A percentile compares a stretch with the other conserved stretches of the same genome.
These are phyloP conservation scores for Aspergillus quadrilineatus DNA, from an alignment of 2,329 filamentous ascomycete genomes.

Conservation along the genomic window DNA sequence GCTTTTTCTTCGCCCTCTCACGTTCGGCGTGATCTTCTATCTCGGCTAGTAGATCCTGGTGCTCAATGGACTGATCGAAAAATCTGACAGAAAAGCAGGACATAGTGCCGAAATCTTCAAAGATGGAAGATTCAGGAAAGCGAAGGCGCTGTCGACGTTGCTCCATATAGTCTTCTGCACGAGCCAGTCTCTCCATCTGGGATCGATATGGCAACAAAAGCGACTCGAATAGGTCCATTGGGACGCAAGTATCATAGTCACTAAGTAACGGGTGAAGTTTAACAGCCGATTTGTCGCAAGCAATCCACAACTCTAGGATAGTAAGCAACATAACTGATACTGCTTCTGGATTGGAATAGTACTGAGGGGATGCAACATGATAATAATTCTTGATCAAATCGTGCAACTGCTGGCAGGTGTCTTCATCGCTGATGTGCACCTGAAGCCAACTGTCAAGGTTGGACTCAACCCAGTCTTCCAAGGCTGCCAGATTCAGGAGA, in stretches of 20 bases:
- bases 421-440: conserved; percentile 18
- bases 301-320: conserved; percentile 59
- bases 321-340: conserved; percentile 58
- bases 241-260: conserved; percentile 51
- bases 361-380: conserved; percentile 26
- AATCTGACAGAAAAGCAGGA: conserved; percentile 51
- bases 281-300: conserved; percentile 52
- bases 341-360: conserved; percentile 46
- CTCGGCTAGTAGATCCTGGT: conserved; percentile 34
- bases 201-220: conserved; percentile 22
- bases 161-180: conserved; percentile 51
- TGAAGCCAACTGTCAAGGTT: conserved; percentile 44
- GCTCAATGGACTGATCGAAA: conserved; percentile 46
- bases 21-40: conserved; percentile 41
- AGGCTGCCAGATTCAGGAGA: conserved; percentile 33
- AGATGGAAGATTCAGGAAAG: conserved; percentile 33
- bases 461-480: conserved; percentile 53
- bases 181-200: conserved; percentile 24
- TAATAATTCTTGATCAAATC: conserved; percentile 39
- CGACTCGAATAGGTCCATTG: conserved; percentile 20
- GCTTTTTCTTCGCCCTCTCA: conserved; percentile 29
- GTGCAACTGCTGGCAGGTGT: conserved; percentile 30
- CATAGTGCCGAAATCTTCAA: conserved; percentile 35
- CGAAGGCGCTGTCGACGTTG: conserved; percentile 28
- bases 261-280: conserved; percentile 41